Evolutionary conservation across 441 rosid genomes (phyloP), one percentile per base, ranked within the genome.

Genomic region (Pelargonium myrrhifolium): DNA sequence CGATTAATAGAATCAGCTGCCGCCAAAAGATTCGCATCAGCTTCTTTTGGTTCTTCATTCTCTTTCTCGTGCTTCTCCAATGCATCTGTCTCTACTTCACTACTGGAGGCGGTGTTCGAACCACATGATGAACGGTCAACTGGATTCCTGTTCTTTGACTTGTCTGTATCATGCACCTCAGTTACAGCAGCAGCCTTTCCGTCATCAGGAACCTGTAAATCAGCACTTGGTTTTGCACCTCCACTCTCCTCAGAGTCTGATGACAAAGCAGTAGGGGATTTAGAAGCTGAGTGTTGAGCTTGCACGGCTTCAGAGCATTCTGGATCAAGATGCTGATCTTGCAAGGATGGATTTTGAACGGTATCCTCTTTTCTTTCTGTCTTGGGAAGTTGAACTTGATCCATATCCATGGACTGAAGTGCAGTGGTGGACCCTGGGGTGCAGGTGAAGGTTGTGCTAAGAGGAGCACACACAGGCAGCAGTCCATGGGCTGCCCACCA

Each of bases 401-500:
- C 80, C 55, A 74, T 63, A 21, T 83, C 84, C 67, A 71, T 72
- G 64, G 84, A 72, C 71, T 84, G 79, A 74, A 74, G 77, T 42
- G 74, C 78, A 65, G 82, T 67, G 43, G 82, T 72, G 66, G 88
- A 76, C 69, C 78, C 69, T 5, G 86, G 84, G 66, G 81, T 77
- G 67, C 90, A 86, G 49, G 78, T 71, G 67, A 85, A 85, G 71
- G 82, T 80, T 66, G 88, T 65, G 74, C 75, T 84, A 72, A 49
- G 71, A 79, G 95, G 89, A 72, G 96, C 79, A 78, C 97, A 89
- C 53, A 86, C 70, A 67, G 93, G 96, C 73, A 90, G 86, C 67
- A 93, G 73, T 70, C 99, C 99, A 70, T 93, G 95, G 65, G 99
- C 90, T 37, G 92, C 90, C 99, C 99, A 89, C 97, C 96, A 89